A percentile compares a stretch with the other conserved stretches of the same genome.
phyloP scores from a whole-genome alignment of 768 basidiomycete genomes.

The Infundibulicybe gibba region DNA sequence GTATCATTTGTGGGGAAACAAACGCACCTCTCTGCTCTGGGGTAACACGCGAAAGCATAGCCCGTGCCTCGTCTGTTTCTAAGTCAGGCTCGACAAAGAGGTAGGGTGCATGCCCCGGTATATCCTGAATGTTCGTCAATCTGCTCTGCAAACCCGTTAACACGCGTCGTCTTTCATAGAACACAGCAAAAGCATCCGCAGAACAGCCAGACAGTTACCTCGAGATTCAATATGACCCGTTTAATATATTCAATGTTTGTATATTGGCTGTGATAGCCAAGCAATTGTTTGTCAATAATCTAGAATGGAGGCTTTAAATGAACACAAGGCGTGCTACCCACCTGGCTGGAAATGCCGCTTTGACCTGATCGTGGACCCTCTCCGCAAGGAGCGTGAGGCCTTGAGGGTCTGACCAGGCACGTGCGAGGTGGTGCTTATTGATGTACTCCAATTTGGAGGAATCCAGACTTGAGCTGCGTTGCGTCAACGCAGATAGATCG shows the following conservation, averaged over 20 bases:
- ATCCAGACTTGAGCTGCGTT: slow-evolving; percentile 81
- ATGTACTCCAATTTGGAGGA: slow-evolving; percentile 77
- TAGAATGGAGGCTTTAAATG: background rate
- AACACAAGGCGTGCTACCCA: slow-evolving; percentile 18
- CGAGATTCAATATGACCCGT: slow-evolving; percentile 56
- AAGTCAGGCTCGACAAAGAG: slow-evolving; percentile 76
- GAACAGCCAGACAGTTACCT: slow-evolving; percentile 33
- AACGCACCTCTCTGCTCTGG: slow-evolving; percentile 10
- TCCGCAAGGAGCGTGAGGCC: slow-evolving; percentile 52
- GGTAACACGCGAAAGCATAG: slow-evolving; percentile 43
- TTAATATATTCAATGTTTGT: slow-evolving; percentile 58
- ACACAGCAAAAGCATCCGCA: background rate
- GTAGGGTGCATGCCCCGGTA: slow-evolving; percentile 66
- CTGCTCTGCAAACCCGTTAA: slow-evolving; percentile 47
- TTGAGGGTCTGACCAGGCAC: slow-evolving; percentile 42
- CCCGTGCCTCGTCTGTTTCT: slow-evolving; percentile 46
- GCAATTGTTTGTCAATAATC: background rate
- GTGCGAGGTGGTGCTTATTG: slow-evolving; percentile 82
- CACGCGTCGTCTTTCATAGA: background rate
- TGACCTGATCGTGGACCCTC: slow-evolving; percentile 50
- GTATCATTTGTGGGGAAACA: no score
- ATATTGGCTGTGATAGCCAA: slow-evolving; percentile 30
- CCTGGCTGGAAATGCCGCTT: slow-evolving; percentile 58
- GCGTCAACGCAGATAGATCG: slow-evolving; percentile 71
- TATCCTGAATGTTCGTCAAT: slow-evolving; percentile 64